Base-by-base conservation (phyloP, 2,329 filamentous ascomycete genomes). In the Neofusicoccum ribis region DNA sequence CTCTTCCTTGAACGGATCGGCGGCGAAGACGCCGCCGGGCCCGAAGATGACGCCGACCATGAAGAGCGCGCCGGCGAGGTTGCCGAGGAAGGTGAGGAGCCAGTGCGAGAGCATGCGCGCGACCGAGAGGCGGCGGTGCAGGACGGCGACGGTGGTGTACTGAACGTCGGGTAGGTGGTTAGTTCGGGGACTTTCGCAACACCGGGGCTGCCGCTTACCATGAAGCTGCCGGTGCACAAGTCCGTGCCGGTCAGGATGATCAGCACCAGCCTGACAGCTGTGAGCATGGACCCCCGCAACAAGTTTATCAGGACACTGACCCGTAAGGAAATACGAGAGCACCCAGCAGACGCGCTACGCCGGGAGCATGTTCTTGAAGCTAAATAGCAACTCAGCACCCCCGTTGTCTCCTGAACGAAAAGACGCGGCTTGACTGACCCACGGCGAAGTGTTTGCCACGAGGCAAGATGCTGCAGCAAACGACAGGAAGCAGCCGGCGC, bases 401-500 rank as follows among this genome's bases (percentile, higher is more conserved):
- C 27, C 12, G 3, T 12, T 20, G 17, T 5, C 3, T 31, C 20
- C 12, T 1, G 23, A 31, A 3, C 6, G 2, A 44, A 36, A 36
- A n/a, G 27, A 3, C 6, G 8, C 5, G 20, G n/a, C 14, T 14
- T 15, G 11, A 39, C 72, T 47, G 20, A 59, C 63, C 63, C 63
- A 65, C 2, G 63, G 52, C 2, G 63, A 65, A 52, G 63, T 65
- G 23, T 65, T 65, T 12, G 63, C 63, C 41, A 54, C 46, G 14
- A 65, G 41, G 46, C 52, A 65, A 27, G 63, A 65, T 1, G 63
- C 63, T 2, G 52, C 54, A 9, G 63, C 84, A 67, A 87, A 86
- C 2, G 81, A 78, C 1, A 86, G 73, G 5, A 86, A 72, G 64
- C 80, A 80, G 0, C 85, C 85, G 3, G 83, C 83, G 50, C 83